Percentiles rank a stretch among this genome's conserved stretches.
phyloP scores from a whole-genome alignment of 2,329 filamentous ascomycete species.

The Aspergillus transmontanensis region DNA sequence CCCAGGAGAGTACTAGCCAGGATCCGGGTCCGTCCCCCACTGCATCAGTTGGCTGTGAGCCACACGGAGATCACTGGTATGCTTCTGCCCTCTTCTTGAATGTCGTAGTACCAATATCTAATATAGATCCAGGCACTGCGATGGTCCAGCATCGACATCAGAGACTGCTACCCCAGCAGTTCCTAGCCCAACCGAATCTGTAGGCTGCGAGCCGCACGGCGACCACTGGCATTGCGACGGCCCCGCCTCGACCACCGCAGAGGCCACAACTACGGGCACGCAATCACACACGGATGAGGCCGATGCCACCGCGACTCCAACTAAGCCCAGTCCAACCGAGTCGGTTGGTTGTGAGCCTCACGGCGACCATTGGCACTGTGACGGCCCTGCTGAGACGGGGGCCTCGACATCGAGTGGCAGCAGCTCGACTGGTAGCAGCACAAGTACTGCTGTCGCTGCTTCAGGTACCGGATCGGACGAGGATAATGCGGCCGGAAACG shows the following conservation, averaged over 20 bases:
- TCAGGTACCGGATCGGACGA: slow-evolving; percentile 9
- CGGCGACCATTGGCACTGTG: slow-evolving; percentile 25
- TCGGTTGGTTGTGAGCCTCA: slow-evolving; percentile 19
- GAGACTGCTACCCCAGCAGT: slow-evolving; percentile 13
- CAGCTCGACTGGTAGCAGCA: slow-evolving; percentile 1
- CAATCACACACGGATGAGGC: slow-evolving; percentile 8
- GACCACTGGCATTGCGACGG: slow-evolving; percentile 29
- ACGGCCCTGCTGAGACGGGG: slow-evolving; percentile 18
- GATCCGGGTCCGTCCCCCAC: slow-evolving; percentile 35
- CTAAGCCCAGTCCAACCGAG: slow-evolving; percentile 13
- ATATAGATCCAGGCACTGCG: slow-evolving; percentile 31
- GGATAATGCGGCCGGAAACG: slow-evolving; percentile 12
- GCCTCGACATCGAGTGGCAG: background rate
- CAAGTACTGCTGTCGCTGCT: slow-evolving; percentile 10
- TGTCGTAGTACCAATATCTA: background rate
- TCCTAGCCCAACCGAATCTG: slow-evolving; percentile 27
- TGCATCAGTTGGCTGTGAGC: slow-evolving; percentile 29
- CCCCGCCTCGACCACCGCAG: slow-evolving; percentile 10
- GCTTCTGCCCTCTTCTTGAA: background rate
- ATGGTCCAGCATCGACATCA: slow-evolving; percentile 24
- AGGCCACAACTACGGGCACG: background rate
- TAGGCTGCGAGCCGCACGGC: slow-evolving; percentile 23
- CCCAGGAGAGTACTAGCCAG: slow-evolving; percentile 11
- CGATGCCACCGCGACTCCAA: slow-evolving; percentile 11
- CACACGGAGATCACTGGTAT: slow-evolving; percentile 33